phyloP scores from a whole-genome alignment of 2,329 filamentous ascomycete species.

The Aureobasidium sp. region DNA sequence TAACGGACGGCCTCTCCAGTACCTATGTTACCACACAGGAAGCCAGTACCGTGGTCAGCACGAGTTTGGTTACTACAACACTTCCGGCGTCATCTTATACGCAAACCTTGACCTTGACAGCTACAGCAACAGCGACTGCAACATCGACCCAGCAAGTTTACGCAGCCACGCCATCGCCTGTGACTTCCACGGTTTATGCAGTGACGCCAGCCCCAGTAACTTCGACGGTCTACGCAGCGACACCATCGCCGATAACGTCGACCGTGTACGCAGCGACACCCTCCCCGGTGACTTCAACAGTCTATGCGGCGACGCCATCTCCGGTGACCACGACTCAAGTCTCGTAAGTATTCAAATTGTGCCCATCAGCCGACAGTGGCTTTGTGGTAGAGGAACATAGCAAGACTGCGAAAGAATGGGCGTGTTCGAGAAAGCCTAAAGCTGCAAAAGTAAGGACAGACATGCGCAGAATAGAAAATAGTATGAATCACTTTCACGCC shows the following conservation, averaged over 20 bases:
- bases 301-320: background rate
- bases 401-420: too few relatives aligned
- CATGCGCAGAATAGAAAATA: too few relatives aligned
- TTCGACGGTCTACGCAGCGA: background rate
- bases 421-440: too few relatives aligned
- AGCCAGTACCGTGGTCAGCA: background rate
- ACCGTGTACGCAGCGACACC: background rate
- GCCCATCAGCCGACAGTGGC: too few relatives aligned
- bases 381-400: too few relatives aligned
- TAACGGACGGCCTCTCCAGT: background rate
- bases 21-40: background rate
- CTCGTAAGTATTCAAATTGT: background rate
- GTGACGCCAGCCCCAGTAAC: background rate
- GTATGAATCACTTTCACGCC: too few relatives aligned
- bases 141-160: background rate
- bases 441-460: too few relatives aligned
- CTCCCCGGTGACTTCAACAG: background rate
- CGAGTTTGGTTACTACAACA: background rate
- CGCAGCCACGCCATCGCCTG: background rate
- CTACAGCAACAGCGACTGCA: background rate
- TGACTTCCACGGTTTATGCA: background rate
- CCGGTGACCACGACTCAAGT: background rate
- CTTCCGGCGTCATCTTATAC: background rate
- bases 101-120: background rate
- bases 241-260: background rate